Conservation (phyloP, 2,329 filamentous ascomycete species). For the Aspergillus versicolor region DNA sequence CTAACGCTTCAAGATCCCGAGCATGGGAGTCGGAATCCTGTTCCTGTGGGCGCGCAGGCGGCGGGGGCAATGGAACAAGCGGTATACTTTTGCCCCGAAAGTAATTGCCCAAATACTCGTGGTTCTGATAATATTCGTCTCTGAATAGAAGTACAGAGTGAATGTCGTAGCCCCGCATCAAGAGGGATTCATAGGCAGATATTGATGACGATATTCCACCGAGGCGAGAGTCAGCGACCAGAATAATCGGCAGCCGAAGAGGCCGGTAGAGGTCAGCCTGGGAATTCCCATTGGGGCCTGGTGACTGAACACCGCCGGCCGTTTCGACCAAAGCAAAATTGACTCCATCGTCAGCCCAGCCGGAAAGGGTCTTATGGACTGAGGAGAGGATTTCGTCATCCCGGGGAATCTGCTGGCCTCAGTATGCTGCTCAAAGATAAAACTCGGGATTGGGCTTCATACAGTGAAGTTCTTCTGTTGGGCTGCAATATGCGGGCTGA, state of each 20-base stretch:
- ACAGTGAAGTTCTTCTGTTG: slow-evolving; percentile 45
- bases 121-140: slow-evolving; percentile 65
- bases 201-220: slow-evolving; percentile 81
- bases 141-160: slow-evolving; percentile 68
- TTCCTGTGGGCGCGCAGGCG: slow-evolving; percentile 50
- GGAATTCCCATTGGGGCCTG: slow-evolving; percentile 70
- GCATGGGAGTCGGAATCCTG: slow-evolving; percentile 31
- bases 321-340: slow-evolving; percentile 75
- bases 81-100: slow-evolving; percentile 62
- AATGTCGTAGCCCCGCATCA: slow-evolving; percentile 76
- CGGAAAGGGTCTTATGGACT: slow-evolving; percentile 46
- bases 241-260: slow-evolving; percentile 68
- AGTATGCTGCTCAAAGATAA: background rate
- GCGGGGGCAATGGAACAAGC: slow-evolving; percentile 57
- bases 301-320: slow-evolving; percentile 78
- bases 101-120: slow-evolving; percentile 65
- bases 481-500: slow-evolving; percentile 77
- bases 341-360: slow-evolving; percentile 34
- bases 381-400: slow-evolving; percentile 51
- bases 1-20: slow-evolving; percentile 60
- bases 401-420: slow-evolving; percentile 45
- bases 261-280: slow-evolving; percentile 78
- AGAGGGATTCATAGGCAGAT: slow-evolving; percentile 74
- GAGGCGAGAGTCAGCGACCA: slow-evolving; percentile 72
- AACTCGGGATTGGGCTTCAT: background rate